A percentile compares a stretch with the other conserved stretches of the same genome.
Evolutionary conservation across 2,329 filamentous ascomycete species (phyloP).

Genomic region (Trichoderma breve): DNA sequence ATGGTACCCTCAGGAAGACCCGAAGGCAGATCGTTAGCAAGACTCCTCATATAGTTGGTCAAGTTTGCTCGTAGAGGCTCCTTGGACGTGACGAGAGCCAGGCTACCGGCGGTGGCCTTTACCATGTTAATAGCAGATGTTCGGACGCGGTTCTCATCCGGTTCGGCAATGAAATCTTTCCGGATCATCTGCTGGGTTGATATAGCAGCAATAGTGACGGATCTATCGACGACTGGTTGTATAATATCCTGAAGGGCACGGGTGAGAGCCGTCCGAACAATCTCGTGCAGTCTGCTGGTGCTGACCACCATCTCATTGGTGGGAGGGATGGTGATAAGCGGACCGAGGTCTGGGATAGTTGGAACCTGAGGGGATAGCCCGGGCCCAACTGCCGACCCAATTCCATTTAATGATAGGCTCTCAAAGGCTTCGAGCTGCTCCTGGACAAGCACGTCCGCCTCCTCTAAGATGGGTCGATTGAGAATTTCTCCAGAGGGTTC

Average conservation of each 20-base stretch:
- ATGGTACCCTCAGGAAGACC: slow-evolving; percentile 92
- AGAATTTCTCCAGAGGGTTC: slow-evolving; percentile 84
- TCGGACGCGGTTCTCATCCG: slow-evolving; percentile 81
- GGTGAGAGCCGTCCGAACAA: slow-evolving; percentile 82
- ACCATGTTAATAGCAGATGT: slow-evolving; percentile 91
- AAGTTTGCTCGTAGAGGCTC: slow-evolving; percentile 95
- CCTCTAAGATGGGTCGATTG: slow-evolving; percentile 66
- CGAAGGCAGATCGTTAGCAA: slow-evolving; percentile 68
- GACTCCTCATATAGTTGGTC: slow-evolving; percentile 85
- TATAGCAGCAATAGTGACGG: slow-evolving; percentile 95
- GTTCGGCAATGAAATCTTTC: slow-evolving; percentile 94
- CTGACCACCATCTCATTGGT: slow-evolving; percentile 77
- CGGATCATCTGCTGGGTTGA: slow-evolving; percentile 92
- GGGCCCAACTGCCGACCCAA: slow-evolving; percentile 65
- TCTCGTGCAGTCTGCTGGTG: slow-evolving; percentile 64
- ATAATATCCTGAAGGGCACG: slow-evolving; percentile 95
- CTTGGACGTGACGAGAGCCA: slow-evolving; percentile 97
- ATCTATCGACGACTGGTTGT: slow-evolving; percentile 93
- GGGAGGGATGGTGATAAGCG: slow-evolving; percentile 76
- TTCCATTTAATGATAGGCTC: slow-evolving; percentile 72
- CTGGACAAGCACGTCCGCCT: slow-evolving; percentile 58
- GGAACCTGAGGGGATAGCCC: slow-evolving; percentile 77
- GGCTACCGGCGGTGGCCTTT: slow-evolving; percentile 86
- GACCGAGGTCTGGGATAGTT: slow-evolving; percentile 78
- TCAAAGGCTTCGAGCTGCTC: slow-evolving; percentile 81